Percentiles rank a stretch among this genome's conserved stretches.
These are phyloP conservation scores for Anastatica hierochuntica DNA, from an alignment of 345 rosid genomes.

Conservation along the genomic window DNA sequence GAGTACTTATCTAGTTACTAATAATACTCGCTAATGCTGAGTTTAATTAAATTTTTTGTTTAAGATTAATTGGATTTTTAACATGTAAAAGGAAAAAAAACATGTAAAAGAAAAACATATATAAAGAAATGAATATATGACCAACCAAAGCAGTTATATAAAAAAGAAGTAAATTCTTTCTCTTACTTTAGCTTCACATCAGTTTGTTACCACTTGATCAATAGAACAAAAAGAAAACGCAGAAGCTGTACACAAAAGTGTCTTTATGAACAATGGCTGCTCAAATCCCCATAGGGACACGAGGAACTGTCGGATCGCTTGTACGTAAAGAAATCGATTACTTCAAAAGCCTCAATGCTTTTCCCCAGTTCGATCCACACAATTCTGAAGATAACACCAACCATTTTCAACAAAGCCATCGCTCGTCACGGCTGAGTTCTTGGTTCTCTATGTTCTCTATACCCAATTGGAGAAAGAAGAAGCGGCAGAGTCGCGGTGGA, in stretches of 20 bases:
- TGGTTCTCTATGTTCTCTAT: constrained; percentile 53
- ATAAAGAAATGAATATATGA: constrained; percentile 8
- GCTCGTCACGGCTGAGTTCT: constrained; percentile 33
- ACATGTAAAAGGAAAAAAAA: no score
- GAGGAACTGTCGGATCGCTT: constrained; percentile 77
- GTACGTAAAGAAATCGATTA: constrained; percentile 58
- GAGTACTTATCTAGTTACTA: no score
- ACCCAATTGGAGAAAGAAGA: constrained; percentile 42
- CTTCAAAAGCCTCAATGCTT: constrained; percentile 27
- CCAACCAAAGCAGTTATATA: constrained; percentile 21
- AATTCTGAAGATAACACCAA: not conserved
- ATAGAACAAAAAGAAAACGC: constrained; percentile 15
- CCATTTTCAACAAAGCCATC: constrained; percentile 9
- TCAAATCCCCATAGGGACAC: constrained; percentile 65
- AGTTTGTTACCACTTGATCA: constrained; percentile 21
- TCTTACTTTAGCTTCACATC: constrained; percentile 19
- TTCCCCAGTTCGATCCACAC: not conserved
- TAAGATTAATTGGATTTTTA: no score
- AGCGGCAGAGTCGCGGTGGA: constrained; percentile 24
- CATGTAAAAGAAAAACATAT: no score
- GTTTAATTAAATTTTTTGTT: no score
- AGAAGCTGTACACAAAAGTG: constrained; percentile 12
- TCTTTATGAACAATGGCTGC: constrained; percentile 26
- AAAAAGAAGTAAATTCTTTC: not conserved
- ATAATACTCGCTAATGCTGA: no score